phyloP scores from a whole-genome alignment of 495 filamentous ascomycete genomes.

The Aspergillus campestris region DNA sequence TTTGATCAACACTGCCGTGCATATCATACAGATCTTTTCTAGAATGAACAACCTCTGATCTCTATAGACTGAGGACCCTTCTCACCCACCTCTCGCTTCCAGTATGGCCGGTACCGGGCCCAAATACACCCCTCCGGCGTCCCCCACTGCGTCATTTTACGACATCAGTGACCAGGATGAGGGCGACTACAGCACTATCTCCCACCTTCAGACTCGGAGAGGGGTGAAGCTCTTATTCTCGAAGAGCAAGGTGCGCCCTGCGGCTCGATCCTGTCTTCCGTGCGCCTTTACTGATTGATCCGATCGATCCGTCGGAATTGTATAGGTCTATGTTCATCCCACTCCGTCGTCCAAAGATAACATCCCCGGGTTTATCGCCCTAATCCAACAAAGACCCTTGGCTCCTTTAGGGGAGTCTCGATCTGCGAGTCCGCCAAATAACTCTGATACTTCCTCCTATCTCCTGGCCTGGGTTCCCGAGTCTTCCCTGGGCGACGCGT shows the following conservation, averaged over 20 bases:
- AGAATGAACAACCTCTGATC: no score
- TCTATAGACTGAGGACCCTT: background rate
- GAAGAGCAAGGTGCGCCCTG: constrained; percentile 74
- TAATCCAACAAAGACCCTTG: constrained; percentile 77
- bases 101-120: constrained; percentile 22
- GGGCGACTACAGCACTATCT: constrained; percentile 90
- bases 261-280: background rate
- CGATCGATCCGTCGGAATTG: constrained; percentile 2
- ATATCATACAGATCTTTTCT: no score
- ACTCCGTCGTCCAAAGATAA: constrained; percentile 92
- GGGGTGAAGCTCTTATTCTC: constrained; percentile 95
- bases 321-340: constrained; percentile 92
- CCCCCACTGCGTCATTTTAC: constrained; percentile 88
- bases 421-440: constrained; percentile 44
- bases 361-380: constrained; percentile 88
- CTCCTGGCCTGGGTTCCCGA: constrained; percentile 95
- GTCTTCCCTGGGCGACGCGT: constrained; percentile 75
- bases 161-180: constrained; percentile 96
- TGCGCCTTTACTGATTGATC: background rate
- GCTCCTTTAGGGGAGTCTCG: constrained; percentile 13
- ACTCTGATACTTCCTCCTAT: constrained; percentile 50
- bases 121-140: constrained; percentile 44
- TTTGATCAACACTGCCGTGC: background rate
- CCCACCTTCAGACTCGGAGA: constrained; percentile 65
- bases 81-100: constrained; percentile 1